Conservation (phyloP, 352 stramenopile genomes). For the Phytopythium vexans region DNA sequence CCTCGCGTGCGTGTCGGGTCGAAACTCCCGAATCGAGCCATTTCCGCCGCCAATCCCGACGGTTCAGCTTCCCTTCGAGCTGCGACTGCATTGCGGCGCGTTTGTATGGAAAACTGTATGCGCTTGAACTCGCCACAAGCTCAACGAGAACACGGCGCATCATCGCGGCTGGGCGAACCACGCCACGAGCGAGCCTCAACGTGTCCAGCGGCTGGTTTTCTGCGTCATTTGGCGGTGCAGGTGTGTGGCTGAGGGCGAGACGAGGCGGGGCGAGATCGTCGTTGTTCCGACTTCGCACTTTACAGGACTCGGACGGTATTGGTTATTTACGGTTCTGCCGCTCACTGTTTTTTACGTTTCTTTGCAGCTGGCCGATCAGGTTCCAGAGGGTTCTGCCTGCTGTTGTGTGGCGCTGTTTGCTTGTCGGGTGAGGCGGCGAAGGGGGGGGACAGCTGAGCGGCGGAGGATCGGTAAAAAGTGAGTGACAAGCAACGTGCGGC, state of each 20-base stretch:
- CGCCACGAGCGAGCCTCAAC: too few relatives aligned
- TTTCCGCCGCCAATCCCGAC: too few relatives aligned
- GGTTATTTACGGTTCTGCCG: not conserved
- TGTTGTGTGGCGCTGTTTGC: not conserved
- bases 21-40: too few relatives aligned
- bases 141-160: too few relatives aligned
- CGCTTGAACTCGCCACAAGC: too few relatives aligned
- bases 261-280: conserved; percentile 3
- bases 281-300: conserved; percentile 2
- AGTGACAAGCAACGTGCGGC: conserved; percentile 15
- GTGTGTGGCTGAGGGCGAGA: not conserved
- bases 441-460: not conserved
- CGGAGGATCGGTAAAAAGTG: conserved; percentile 5
- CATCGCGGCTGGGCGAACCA: too few relatives aligned
- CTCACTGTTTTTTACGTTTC: conserved; percentile 8
- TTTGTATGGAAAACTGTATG: too few relatives aligned
- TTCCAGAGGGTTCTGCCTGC: conserved; percentile 3
- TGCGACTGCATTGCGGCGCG: too few relatives aligned
- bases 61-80: too few relatives aligned
- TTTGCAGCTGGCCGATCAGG: conserved; percentile 2
- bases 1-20: too few relatives aligned
- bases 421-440: not conserved
- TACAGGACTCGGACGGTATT: too few relatives aligned
- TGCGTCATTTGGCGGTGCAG: not conserved
- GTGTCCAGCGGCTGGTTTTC: too few relatives aligned